Evolutionary conservation across 2,329 filamentous ascomycete genomes (phyloP).

Genomic region (Talaromyces sp.): DNA sequence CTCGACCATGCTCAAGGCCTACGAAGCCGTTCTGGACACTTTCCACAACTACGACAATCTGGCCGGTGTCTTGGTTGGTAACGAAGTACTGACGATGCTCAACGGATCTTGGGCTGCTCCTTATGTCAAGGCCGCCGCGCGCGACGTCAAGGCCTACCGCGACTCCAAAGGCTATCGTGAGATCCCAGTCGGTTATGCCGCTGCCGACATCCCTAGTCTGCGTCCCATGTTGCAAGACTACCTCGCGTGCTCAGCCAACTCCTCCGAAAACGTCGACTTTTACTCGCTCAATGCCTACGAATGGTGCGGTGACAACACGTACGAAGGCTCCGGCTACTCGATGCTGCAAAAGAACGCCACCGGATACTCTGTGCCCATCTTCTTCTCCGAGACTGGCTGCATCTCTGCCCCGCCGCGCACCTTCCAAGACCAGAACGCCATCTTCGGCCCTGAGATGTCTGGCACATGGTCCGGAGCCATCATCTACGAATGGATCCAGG

Average conservation of each 20-base stretch:
- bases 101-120: constrained; percentile 62
- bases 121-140: constrained; percentile 73
- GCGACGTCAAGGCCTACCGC: constrained; percentile 78
- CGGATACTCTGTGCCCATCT: constrained; percentile 74
- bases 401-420: constrained; percentile 46
- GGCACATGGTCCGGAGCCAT: constrained; percentile 69
- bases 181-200: constrained; percentile 81
- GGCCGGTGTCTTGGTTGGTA: constrained; percentile 80
- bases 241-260: constrained; percentile 68
- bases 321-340: constrained; percentile 61
- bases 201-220: constrained; percentile 70
- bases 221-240: constrained; percentile 65
- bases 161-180: constrained; percentile 68
- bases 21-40: constrained; percentile 66
- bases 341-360: constrained; percentile 61
- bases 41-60: constrained; percentile 75
- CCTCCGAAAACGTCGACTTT: constrained; percentile 67
- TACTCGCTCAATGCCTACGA: constrained; percentile 83
- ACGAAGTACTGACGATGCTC: constrained; percentile 61
- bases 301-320: constrained; percentile 59
- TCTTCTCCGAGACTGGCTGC: constrained; percentile 86
- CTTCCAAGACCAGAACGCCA: constrained; percentile 62
- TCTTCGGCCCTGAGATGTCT: constrained; percentile 69
- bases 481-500: constrained; percentile 85
- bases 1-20: constrained; percentile 61